phyloP scores from a whole-genome alignment of 164 flowering plant species.

The Aristolochia contorta region DNA sequence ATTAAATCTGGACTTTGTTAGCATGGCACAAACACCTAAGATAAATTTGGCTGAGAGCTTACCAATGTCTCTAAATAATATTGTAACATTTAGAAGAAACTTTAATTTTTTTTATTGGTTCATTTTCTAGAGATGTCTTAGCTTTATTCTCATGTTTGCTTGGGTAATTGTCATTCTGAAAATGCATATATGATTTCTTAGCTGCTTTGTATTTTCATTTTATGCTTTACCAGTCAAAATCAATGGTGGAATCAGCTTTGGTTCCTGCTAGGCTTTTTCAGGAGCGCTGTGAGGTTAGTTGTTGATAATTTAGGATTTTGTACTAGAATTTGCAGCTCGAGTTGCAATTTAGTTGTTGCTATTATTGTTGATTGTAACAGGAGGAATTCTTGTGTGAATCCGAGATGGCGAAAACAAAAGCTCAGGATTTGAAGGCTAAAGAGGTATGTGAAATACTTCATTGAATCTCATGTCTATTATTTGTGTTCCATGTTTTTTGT shows the following conservation, averaged over 20 bases:
- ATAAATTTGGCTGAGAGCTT: too few species aligned
- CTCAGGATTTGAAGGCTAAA: conserved; percentile 86
- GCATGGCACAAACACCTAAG: too few species aligned
- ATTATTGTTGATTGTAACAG: conserved; percentile 19
- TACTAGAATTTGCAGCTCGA: neutral
- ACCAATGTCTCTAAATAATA: too few species aligned
- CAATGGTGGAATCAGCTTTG: conserved; percentile 65
- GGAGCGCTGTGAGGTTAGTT: conserved; percentile 86
- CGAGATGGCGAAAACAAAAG: conserved; percentile 92
- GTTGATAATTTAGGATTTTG: neutral
- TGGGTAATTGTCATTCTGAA: too few species aligned
- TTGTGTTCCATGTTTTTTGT: neutral
- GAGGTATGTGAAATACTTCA: conserved; percentile 39
- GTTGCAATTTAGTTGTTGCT: neutral
- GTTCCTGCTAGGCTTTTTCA: conserved; percentile 88
- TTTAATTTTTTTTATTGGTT: too few species aligned
- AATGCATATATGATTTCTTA: neutral
- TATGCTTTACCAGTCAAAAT: conserved; percentile 57
- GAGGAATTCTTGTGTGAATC: conserved; percentile 96
- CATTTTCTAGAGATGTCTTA: too few species aligned
- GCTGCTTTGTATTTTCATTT: neutral
- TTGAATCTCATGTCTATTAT: neutral
- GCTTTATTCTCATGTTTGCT: too few species aligned
- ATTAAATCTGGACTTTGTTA: too few species aligned
- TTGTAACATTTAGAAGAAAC: too few species aligned